A percentile compares a stretch with the other conserved stretches of the same genome.
Conservation (phyloP, 352 stramenopile genomes). For the Pythium scleroteichum region DNA sequence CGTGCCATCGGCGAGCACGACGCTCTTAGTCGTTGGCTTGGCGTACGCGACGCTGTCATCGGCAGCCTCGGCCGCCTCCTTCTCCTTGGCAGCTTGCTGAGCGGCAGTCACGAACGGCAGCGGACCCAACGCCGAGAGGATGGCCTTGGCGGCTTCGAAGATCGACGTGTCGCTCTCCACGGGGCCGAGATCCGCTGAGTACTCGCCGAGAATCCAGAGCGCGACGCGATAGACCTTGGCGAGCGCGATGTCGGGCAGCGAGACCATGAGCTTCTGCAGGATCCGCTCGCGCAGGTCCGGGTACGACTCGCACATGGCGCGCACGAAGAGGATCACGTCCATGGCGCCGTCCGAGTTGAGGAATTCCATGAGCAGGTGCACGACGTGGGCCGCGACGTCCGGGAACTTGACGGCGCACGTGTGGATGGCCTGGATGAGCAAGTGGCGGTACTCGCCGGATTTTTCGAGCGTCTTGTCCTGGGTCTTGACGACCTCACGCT, state of each 20-base stretch:
- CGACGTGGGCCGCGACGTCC: slow-evolving; percentile 96
- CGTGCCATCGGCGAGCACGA: slow-evolving; percentile 98
- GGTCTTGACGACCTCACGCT: slow-evolving; percentile 91
- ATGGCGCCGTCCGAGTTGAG: slow-evolving; percentile 96
- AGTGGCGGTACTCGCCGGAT: slow-evolving; percentile 94
- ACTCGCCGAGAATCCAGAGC: slow-evolving; percentile 97
- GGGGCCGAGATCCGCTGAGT: slow-evolving; percentile 55
- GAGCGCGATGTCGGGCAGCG: slow-evolving; percentile 92
- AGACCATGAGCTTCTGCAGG: slow-evolving; percentile 94
- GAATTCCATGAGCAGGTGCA: slow-evolving; percentile 99
- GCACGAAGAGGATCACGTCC: slow-evolving; percentile 98
- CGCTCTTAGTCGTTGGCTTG: slow-evolving; percentile 96
- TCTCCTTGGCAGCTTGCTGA: slow-evolving; percentile 21
- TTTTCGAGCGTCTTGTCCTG: slow-evolving; percentile 93
- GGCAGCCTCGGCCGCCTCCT: slow-evolving; percentile 2
- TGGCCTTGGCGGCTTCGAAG: slow-evolving; percentile 73
- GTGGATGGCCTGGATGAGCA: slow-evolving; percentile 99
- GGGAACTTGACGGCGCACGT: slow-evolving; percentile 97
- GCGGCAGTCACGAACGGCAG: slow-evolving; percentile 69
- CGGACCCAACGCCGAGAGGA: slow-evolving; percentile 87
- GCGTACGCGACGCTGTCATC: slow-evolving; percentile 56
- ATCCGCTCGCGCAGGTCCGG: slow-evolving; percentile 91
- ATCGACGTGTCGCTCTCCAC: slow-evolving; percentile 72
- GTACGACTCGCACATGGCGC: slow-evolving; percentile 98
- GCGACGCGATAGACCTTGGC: slow-evolving; percentile 96